phyloP scores from a whole-genome alignment of 768 basidiomycete genomes.

The Mycena filopes region DNA sequence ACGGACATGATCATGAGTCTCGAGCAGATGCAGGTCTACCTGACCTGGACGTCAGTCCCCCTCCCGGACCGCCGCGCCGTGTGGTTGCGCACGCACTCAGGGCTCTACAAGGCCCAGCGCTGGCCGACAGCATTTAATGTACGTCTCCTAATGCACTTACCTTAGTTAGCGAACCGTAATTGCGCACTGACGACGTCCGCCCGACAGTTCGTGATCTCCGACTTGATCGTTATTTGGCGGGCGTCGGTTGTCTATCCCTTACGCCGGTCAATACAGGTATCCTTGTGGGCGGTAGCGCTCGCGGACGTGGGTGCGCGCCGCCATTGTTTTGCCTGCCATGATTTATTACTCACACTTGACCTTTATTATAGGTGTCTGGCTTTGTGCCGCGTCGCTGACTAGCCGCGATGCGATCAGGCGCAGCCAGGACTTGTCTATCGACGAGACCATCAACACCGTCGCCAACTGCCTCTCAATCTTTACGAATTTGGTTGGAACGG shows the following conservation, averaged over 20 bases:
- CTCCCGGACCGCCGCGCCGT: constrained; percentile 6
- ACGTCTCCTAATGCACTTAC: background rate
- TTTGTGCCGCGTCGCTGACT: constrained; percentile 1
- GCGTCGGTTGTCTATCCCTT: constrained; percentile 18
- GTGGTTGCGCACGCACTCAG: background rate
- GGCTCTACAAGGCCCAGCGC: background rate
- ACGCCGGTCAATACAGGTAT: background rate
- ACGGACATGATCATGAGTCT: constrained; percentile 12
- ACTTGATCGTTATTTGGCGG: constrained; percentile 27
- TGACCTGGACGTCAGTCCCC: constrained; percentile 10
- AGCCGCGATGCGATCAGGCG: constrained; percentile 12
- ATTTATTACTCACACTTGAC: background rate
- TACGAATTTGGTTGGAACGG: constrained; percentile 20
- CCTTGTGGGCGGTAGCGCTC: constrained; percentile 1
- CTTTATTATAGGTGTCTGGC: constrained; percentile 2
- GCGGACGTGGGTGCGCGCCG: constrained; percentile 13
- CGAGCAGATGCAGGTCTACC: constrained; percentile 10
- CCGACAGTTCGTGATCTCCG: constrained; percentile 23
- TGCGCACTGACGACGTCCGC: background rate
- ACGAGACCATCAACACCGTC: constrained; percentile 13
- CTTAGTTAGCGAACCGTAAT: no score
- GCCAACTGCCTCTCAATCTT: constrained; percentile 3
- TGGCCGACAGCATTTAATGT: constrained; percentile 14
- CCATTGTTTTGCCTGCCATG: background rate
- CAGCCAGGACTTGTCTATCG: background rate